phyloP scores from a whole-genome alignment of 176 grass and related monocot genomes.

The Musa troglodytarum region DNA sequence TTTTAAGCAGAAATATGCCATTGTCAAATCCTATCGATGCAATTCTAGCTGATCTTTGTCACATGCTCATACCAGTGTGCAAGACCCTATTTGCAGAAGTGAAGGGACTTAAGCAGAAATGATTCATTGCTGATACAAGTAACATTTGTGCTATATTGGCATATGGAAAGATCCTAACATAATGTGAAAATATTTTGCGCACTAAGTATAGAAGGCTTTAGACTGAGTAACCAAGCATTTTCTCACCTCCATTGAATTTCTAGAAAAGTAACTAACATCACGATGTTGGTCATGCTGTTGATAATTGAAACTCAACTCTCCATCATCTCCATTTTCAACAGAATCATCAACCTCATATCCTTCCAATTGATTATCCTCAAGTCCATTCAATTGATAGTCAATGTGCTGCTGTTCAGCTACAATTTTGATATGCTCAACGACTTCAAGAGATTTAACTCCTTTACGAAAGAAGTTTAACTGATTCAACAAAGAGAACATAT shows the following conservation, averaged over 20 bases:
- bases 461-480: constrained; percentile 95
- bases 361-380: constrained; percentile 57
- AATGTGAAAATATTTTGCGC: neutral
- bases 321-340: constrained; percentile 50
- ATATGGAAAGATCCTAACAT: no score
- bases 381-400: constrained; percentile 67
- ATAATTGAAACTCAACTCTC: constrained; percentile 73
- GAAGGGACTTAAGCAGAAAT: no score
- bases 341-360: constrained; percentile 60
- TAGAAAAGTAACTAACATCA: constrained; percentile 34
- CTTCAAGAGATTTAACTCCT: constrained; percentile 72
- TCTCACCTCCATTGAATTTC: constrained; percentile 68
- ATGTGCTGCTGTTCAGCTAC: constrained; percentile 82
- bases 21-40: no score
- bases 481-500: constrained; percentile 12
- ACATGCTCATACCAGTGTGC: no score
- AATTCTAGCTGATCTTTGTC: no score
- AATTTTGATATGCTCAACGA: constrained; percentile 65
- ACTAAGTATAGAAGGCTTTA: neutral
- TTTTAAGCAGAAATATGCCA: no score
- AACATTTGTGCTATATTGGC: no score
- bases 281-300: constrained; percentile 37
- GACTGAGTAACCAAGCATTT: neutral
- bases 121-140: no score
- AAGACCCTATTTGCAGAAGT: no score